phyloP scores from a whole-genome alignment of 2,329 filamentous ascomycete genomes.

The Plectosphaerella plurivora region DNA sequence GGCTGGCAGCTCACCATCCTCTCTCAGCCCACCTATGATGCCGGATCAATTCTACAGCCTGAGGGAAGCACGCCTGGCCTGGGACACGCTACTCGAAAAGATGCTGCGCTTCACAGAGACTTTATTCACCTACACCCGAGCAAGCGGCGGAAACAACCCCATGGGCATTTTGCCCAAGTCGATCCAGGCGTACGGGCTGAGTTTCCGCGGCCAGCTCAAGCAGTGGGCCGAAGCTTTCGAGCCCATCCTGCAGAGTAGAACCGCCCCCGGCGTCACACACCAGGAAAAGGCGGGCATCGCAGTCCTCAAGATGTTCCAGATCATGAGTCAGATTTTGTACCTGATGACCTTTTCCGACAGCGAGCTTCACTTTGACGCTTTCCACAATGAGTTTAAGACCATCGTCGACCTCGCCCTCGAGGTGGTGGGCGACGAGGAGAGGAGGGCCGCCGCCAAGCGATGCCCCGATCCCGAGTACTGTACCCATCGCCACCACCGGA shows the following conservation, averaged over 20 bases:
- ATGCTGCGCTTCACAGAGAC: conserved; percentile 56
- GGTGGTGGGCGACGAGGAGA: conserved; percentile 55
- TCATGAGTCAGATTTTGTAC: conserved; percentile 54
- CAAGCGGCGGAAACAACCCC: conserved; percentile 40
- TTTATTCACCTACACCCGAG: conserved; percentile 36
- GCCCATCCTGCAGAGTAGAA: conserved; percentile 45
- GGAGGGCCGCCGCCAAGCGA: conserved; percentile 39
- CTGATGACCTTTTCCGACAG: conserved; percentile 56
- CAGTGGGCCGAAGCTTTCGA: conserved; percentile 55
- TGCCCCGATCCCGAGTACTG: conserved; percentile 41
- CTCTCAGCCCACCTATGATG: conserved; percentile 30
- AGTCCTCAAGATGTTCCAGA: conserved; percentile 58
- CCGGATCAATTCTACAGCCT: conserved; percentile 43
- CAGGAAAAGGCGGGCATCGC: conserved; percentile 57
- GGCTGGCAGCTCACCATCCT: conserved; percentile 32
- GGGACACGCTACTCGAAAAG: conserved; percentile 52
- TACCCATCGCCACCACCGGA: conserved; percentile 30
- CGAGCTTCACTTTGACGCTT: conserved; percentile 55
- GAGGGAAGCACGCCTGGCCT: conserved; percentile 50
- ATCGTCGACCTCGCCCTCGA: conserved; percentile 56
- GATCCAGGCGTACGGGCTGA: conserved; percentile 40
- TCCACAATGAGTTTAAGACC: conserved; percentile 43
- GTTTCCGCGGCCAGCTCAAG: conserved; percentile 45
- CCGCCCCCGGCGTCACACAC: conserved; percentile 40
- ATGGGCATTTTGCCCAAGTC: conserved; percentile 48